phyloP scores from a whole-genome alignment of 2,329 filamentous ascomycete species.

The Diaporthe citriasiana region DNA sequence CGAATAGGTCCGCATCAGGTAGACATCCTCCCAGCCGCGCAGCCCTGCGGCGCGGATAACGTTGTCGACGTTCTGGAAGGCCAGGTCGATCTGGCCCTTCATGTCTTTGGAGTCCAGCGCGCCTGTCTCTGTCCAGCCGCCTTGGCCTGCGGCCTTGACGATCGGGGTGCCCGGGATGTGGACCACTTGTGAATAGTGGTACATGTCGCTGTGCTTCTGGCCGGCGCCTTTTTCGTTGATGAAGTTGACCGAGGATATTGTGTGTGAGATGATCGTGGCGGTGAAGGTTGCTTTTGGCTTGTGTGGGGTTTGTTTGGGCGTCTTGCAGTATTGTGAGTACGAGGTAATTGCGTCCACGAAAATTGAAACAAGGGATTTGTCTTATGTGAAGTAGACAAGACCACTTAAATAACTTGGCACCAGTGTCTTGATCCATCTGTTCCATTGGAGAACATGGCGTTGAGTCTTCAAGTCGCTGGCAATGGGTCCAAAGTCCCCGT shows the following conservation, averaged over 20 bases:
- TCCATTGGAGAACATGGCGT: conserved; percentile 7
- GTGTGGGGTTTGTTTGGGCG: not conserved
- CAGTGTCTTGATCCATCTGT: not conserved
- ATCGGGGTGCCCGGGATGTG: not conserved
- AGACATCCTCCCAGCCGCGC: conserved; percentile 17
- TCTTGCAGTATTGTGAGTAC: not conserved
- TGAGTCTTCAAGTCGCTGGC: not conserved
- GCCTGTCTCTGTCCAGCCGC: conserved; percentile 2
- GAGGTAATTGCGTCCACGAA: not conserved
- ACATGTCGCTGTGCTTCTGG: conserved; percentile 7
- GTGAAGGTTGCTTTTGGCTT: not conserved
- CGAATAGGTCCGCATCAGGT: not conserved
- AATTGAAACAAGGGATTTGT: not conserved
- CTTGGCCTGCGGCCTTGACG: conserved; percentile 16
- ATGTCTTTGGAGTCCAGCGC: not conserved
- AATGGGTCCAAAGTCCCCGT: conserved; percentile 14
- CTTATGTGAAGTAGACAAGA: not conserved
- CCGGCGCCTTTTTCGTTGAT: conserved; percentile 5
- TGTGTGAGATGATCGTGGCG: not conserved
- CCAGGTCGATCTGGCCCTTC: conserved; percentile 11
- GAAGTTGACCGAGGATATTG: conserved; percentile 10
- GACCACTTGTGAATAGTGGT: conserved; percentile 4
- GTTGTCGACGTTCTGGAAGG: conserved; percentile 20
- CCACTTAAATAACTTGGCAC: not conserved
- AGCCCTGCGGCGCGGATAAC: conserved; percentile 1